A percentile compares a stretch with the other conserved stretches of the same genome.
These are phyloP conservation scores for Vaccinium corymbosum DNA, from an alignment of 148 eudicot genomes.

Conservation along the genomic window DNA sequence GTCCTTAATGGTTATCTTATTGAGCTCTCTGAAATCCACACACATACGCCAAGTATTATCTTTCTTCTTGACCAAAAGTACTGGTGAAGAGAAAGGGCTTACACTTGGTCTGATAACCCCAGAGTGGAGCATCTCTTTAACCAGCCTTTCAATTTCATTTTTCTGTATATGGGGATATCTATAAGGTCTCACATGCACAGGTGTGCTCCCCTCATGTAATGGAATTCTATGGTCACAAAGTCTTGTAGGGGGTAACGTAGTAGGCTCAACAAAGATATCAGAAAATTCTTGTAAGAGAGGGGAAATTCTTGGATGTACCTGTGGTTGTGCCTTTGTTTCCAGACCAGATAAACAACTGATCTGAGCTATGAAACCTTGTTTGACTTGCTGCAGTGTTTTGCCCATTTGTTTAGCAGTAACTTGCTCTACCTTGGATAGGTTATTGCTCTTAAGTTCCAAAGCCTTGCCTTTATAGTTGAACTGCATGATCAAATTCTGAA, in stretches of 20 bases:
- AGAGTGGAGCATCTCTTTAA: background rate
- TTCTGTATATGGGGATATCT: conserved; percentile 6
- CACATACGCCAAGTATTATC: conserved; percentile 11
- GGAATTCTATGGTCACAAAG: background rate
- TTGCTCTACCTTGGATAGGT: no score
- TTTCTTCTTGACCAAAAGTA: background rate
- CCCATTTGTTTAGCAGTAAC: no score
- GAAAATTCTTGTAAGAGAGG: no score
- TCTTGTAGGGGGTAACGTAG: background rate
- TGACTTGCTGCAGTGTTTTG: no score
- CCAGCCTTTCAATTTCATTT: background rate
- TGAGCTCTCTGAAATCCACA: conserved; percentile 9
- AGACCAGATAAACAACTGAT: background rate
- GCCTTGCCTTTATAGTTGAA: no score
- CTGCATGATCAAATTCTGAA: no score
- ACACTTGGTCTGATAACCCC: background rate
- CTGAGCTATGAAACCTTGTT: no score
- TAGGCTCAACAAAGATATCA: background rate
- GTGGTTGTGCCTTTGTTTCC: background rate
- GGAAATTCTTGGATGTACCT: no score
- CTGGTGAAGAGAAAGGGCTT: conserved; percentile 14
- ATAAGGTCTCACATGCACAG: conserved; percentile 7
- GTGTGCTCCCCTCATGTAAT: background rate
- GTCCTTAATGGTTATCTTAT: background rate
- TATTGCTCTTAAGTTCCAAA: no score